A percentile compares a stretch with the other conserved stretches of the same genome.
Evolutionary conservation across 2,329 filamentous ascomycete species (phyloP).

Genomic region (Sporothrix inflata): DNA sequence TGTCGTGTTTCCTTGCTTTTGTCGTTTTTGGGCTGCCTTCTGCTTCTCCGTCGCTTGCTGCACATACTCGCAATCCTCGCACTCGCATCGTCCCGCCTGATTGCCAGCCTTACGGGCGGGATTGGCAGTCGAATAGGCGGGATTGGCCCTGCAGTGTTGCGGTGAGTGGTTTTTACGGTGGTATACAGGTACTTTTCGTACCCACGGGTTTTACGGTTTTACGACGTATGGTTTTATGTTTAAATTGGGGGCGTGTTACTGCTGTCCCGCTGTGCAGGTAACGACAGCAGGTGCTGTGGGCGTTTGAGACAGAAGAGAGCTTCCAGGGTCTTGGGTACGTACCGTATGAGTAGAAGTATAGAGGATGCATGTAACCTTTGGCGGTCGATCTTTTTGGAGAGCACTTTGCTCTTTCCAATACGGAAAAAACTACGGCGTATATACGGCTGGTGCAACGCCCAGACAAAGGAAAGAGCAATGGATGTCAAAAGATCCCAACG

Average conservation of each 20-base stretch:
- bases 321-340: conserved; percentile 2
- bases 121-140: conserved; percentile 16
- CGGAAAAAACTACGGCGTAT: neutral
- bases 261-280: neutral
- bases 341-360: neutral
- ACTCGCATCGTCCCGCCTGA: conserved; percentile 16
- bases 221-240: neutral
- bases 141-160: conserved; percentile 13
- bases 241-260: neutral
- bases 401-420: neutral
- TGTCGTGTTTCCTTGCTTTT: neutral
- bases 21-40: neutral
- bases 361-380: conserved; percentile 9
- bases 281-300: conserved; percentile 1
- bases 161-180: neutral
- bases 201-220: neutral
- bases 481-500: neutral
- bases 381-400: neutral
- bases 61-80: neutral
- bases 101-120: conserved; percentile 27
- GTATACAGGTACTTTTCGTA: neutral
- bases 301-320: neutral
- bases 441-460: neutral
- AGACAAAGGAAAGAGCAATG: conserved; percentile 16
- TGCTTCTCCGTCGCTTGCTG: neutral